Base-by-base conservation (phyloP, 2,329 filamentous ascomycete species). In the Emmonsia crescens region DNA sequence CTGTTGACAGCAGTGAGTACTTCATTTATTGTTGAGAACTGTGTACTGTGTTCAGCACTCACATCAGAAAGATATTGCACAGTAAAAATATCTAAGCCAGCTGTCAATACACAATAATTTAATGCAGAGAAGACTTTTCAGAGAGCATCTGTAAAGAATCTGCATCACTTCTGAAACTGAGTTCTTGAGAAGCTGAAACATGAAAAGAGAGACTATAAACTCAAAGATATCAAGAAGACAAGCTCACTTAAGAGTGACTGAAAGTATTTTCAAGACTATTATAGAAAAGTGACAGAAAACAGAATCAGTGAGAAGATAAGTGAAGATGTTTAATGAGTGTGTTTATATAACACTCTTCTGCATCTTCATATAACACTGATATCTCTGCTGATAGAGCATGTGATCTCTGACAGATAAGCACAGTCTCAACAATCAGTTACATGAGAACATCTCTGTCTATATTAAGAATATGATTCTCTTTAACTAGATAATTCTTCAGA, bases 181-280 rank as follows among this genome's bases (percentile, higher is more conserved):
- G 64, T 57, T 61, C 61, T 66, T 10, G 55, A 42, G 49, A 67
- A 65, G 60, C 63, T 69, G n/a, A 33, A 66, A 51, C 62, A 64
- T 56, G 61, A 59, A 49, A 57, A 54, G 1, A 56, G 66, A 52
- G 52, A 60, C 42, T 57, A 59, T 52, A 51, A 46, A 38, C 49
- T 66, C 21, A 66, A 65, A 60, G 62, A 63, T 54, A 65, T 64
- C 46, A 62, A 42, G 54, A 66, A 65, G 38, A 63, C 62, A 9
- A 66, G 65, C 36, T 12, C 64, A 10, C 60, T 70, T 24, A 16
- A 68, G 42, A 60, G 42, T 16, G 62, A 70, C 61, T 70, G 56
- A 64, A 69, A 69, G 56, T 65, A 66, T 59, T 67, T 70, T 33
- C 60, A 55, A 58, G 36, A 60, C 33, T 68, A 69, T 57, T 70